Evolutionary conservation across 176 grass and related monocot genomes (phyloP).

Genomic region (Saccharum officinarum): DNA sequence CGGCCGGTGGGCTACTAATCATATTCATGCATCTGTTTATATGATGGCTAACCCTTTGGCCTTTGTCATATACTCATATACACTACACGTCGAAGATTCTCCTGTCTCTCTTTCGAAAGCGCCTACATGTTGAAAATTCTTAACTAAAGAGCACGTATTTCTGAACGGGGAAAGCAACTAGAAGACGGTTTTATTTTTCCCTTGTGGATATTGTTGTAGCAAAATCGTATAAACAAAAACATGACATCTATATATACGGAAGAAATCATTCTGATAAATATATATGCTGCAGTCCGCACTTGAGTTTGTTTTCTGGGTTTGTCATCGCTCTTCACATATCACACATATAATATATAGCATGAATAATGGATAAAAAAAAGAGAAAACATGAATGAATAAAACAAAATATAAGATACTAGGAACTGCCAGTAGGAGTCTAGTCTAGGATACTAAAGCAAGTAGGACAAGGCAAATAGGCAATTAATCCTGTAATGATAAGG

Average conservation of each 20-base stretch:
- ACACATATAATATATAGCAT: neutral
- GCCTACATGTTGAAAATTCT: neutral
- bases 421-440: neutral
- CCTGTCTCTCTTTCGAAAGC: neutral
- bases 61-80: neutral
- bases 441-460: neutral
- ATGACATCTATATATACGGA: too few relatives aligned
- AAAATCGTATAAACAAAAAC: too few relatives aligned
- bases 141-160: neutral
- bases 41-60: neutral
- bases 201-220: neutral
- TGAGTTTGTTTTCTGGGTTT: too few relatives aligned
- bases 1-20: neutral
- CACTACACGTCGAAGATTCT: conserved; percentile 9
- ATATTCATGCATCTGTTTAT: conserved; percentile 23
- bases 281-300: too few relatives aligned
- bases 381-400: neutral
- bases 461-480: neutral
- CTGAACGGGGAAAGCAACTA: neutral
- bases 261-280: too few relatives aligned
- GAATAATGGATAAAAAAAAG: too few relatives aligned
- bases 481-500: neutral
- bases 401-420: neutral
- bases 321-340: too few relatives aligned
- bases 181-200: neutral